Base-by-base conservation (phyloP, 2,329 filamentous ascomycete genomes). In the Trichoderma atroviride region DNA sequence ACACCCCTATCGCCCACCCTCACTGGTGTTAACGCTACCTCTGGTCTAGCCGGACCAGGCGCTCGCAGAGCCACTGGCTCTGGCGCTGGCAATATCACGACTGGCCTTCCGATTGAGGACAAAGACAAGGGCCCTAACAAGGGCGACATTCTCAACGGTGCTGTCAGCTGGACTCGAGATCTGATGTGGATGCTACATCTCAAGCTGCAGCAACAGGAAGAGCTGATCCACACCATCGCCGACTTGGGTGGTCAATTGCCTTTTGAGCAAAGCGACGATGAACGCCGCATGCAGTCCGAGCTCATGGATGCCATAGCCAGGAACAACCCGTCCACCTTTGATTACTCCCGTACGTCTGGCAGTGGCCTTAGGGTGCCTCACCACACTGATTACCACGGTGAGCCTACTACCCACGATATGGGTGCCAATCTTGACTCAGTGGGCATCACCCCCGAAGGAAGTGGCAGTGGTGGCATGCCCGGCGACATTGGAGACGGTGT, bases 81-180 rank as follows among this genome's bases (percentile, higher is more conserved):
- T n/a, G 81, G 80, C 7, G 85, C 89, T 7, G 92, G 92, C 47
- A 96, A 92, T 77, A 97, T 97, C 75, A 97, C 94, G 6, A 95
- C 95, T 73, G 94, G 94, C 16, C 86, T 98, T 35, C 95, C 96
- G 0, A 87, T 97, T 43, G 96, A 99, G 75, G 96, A 98, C 74
- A 98, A 98, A 79, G 96, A 99, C 82, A 98, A 98, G 78, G 96
- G 96, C 0, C 96, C 96, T 6, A 98, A 98, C 85, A 99, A 99
- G 83, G 96, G 96, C 60, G 96, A 99, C 75, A 98, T 99, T 70
- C 90, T 99, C 75, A 98, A 98, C 77, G 95, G 96, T 35, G 92
- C 95, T 40, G 96, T 98, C 66, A 94, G 93, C 81, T 99, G 96
- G 96, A 97, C 93, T 71, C 89, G 95, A 72, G 96, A 99, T 81